Conservation (phyloP, 2,329 filamentous ascomycete species). For the Cordyceps fumosorosea region DNA sequence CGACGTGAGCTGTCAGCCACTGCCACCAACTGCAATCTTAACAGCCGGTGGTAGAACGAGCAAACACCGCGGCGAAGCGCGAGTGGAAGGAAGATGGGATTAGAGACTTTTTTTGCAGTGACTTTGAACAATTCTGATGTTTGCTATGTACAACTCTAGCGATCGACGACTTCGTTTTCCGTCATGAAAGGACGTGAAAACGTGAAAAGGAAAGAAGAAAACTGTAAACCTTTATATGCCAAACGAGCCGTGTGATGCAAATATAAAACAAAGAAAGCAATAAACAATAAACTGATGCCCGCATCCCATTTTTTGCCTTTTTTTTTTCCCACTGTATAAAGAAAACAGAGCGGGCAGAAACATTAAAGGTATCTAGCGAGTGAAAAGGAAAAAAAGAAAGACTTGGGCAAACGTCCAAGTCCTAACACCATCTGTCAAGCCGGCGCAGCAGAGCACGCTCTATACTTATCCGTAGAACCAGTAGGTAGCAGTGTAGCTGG, state of each 20-base stretch:
- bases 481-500: conserved; percentile 51
- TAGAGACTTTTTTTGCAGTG: neutral
- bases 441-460: neutral
- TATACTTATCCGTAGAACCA: conserved; percentile 44
- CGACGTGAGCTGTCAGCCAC: neutral
- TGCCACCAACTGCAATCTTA: neutral
- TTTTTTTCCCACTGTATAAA: neutral
- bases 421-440: neutral
- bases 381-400: neutral
- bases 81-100: neutral
- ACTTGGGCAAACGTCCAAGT: neutral
- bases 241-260: conserved; percentile 9
- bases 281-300: neutral
- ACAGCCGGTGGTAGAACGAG: neutral
- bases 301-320: neutral
- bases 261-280: neutral
- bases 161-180: neutral
- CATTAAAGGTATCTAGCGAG: conserved; percentile 11
- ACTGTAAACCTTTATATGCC: conserved; percentile 8
- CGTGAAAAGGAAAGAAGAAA: neutral
- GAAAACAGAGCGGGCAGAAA: neutral
- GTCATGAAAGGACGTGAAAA: neutral
- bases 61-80: neutral
- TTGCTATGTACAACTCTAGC: conserved; percentile 9
- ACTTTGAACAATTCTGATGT: neutral